phyloP scores from a whole-genome alignment of 129 eudicot species.

The Saussurea involucrata region DNA sequence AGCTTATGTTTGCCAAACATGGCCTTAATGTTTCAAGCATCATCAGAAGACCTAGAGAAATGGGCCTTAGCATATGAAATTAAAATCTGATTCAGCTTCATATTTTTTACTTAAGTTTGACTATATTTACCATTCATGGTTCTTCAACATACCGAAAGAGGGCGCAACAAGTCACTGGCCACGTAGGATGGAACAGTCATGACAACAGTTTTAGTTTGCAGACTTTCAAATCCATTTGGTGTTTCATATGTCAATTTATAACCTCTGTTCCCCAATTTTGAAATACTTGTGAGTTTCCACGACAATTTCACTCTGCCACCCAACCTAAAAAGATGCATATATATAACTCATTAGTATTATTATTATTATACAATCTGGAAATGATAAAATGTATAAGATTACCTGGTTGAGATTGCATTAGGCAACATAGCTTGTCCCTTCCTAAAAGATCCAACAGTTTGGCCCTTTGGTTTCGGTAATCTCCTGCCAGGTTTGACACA shows the following conservation, averaged over 20 bases:
- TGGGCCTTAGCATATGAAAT: neutral
- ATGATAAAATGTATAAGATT: neutral
- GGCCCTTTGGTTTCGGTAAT: constrained; percentile 89
- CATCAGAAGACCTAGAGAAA: neutral
- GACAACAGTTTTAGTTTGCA: constrained; percentile 67
- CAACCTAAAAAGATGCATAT: constrained; percentile 45
- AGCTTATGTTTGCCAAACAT: no score
- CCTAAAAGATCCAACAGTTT: constrained; percentile 92
- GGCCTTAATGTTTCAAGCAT: neutral
- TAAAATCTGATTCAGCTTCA: neutral
- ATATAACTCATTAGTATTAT: constrained; percentile 9
- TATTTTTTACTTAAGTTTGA: neutral
- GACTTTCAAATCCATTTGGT: constrained; percentile 59
- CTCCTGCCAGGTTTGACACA: constrained; percentile 52
- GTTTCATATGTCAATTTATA: constrained; percentile 81
- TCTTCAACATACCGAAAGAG: constrained; percentile 66
- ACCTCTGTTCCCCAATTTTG: constrained; percentile 44
- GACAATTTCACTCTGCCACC: constrained; percentile 82
- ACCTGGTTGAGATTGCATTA: constrained; percentile 75
- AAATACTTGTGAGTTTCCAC: constrained; percentile 71
- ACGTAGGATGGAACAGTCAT: constrained; percentile 89
- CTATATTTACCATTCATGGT: neutral
- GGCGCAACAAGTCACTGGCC: constrained; percentile 79
- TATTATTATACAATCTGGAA: constrained; percentile 10
- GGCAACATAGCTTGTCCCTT: constrained; percentile 84